A percentile compares a stretch with the other conserved stretches of the same genome.
phyloP scores from a whole-genome alignment of 78 protist genomes.

The Speleostelium caveatum region DNA sequence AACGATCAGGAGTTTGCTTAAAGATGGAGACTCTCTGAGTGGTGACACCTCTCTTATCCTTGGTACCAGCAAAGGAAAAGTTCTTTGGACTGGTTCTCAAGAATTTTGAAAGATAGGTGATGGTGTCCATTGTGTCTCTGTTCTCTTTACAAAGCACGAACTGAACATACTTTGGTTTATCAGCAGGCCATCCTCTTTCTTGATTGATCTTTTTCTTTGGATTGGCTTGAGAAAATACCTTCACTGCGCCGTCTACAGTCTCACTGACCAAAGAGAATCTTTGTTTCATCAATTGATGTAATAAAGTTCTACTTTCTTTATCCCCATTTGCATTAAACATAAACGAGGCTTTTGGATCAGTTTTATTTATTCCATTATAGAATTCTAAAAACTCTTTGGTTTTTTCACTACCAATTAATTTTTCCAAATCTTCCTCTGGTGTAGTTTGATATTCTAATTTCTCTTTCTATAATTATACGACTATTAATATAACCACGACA shows the following conservation, averaged over 20 bases:
- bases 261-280: constrained; percentile 16
- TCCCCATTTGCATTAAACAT: constrained; percentile 2
- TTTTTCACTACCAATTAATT: constrained; percentile 50
- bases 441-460: not conserved
- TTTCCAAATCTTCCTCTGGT: constrained; percentile 25
- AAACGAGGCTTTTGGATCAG: constrained; percentile 32
- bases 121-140: constrained; percentile 73
- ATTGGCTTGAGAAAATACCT: constrained; percentile 10
- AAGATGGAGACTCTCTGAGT: constrained; percentile 79
- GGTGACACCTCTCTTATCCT: constrained; percentile 91
- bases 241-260: constrained; percentile 26
- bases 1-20: constrained; percentile 3
- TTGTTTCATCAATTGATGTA: constrained; percentile 44
- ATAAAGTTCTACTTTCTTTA: constrained; percentile 53
- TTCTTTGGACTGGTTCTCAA: constrained; percentile 11
- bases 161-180: constrained; percentile 55
- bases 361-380: constrained; percentile 10
- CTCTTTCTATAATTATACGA: not conserved
- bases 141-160: constrained; percentile 84
- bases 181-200: constrained; percentile 20
- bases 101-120: constrained; percentile 26
- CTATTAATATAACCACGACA: too few species aligned
- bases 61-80: constrained; percentile 87
- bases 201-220: not conserved
- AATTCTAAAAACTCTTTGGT: constrained; percentile 16